A percentile compares a stretch with the other conserved stretches of the same genome.
These are phyloP conservation scores for Lactuca sativa DNA, from an alignment of 129 eudicot genomes.

Conservation along the genomic window DNA sequence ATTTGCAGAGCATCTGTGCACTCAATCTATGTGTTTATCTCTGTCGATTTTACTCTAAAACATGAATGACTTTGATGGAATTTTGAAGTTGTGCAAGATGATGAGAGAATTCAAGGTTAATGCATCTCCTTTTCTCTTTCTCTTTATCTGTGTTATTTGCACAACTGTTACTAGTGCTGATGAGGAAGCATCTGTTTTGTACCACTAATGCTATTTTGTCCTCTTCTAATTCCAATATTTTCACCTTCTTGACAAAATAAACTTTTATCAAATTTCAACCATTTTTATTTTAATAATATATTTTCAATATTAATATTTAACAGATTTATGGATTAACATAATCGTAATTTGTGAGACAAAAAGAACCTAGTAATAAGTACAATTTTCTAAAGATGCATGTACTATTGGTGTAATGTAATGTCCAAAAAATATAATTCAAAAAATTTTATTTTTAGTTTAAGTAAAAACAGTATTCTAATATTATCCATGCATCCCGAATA, in stretches of 20 bases:
- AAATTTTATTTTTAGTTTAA: too few species aligned
- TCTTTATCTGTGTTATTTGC: constrained; percentile 12
- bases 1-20: constrained; percentile 73
- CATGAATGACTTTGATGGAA: constrained; percentile 15
- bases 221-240: constrained; percentile 2
- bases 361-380: background rate
- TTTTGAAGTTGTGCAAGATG: constrained; percentile 15
- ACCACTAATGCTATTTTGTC: constrained; percentile 32
- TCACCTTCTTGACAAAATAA: background rate
- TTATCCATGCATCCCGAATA: too few species aligned
- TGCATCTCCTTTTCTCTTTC: constrained; percentile 19
- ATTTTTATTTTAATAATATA: too few species aligned
- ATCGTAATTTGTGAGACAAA: too few species aligned
- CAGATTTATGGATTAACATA: background rate
- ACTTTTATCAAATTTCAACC: background rate
- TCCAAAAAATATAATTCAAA: too few species aligned
- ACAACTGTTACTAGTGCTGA: constrained; percentile 35
- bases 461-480: too few species aligned
- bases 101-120: constrained; percentile 25
- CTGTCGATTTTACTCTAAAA: constrained; percentile 12
- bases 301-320: too few species aligned
- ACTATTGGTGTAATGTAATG: too few species aligned
- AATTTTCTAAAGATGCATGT: too few species aligned
- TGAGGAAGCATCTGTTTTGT: constrained; percentile 43
- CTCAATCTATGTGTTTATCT: background rate